A percentile compares a stretch with the other conserved stretches of the same genome.
phyloP scores from a whole-genome alignment of 129 eudicot genomes.

The Tagetes erecta region DNA sequence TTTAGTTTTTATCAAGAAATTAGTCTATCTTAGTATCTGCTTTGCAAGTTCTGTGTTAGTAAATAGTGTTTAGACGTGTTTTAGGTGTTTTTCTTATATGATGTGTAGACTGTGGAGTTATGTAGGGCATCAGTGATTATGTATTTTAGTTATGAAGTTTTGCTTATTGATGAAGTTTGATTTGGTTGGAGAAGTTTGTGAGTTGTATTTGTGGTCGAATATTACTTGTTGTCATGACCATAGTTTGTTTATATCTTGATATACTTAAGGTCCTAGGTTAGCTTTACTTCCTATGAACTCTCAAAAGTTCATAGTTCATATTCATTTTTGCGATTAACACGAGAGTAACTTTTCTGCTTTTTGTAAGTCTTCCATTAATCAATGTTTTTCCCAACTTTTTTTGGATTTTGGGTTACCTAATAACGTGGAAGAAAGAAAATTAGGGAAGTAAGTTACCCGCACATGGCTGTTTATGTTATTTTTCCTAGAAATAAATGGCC shows the following conservation, averaged over 20 bases:
- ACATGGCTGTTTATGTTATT: too few relatives aligned
- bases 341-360: too few relatives aligned
- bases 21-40: background rate
- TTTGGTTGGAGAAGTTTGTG: constrained; percentile 7
- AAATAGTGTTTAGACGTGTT: background rate
- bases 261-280: background rate
- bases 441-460: too few relatives aligned
- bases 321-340: background rate
- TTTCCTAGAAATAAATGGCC: too few relatives aligned
- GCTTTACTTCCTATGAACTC: background rate
- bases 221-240: background rate
- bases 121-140: too few relatives aligned
- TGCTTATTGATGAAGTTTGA: background rate
- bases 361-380: too few relatives aligned
- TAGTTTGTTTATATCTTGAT: background rate
- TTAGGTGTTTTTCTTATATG: background rate
- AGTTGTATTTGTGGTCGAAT: background rate
- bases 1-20: background rate
- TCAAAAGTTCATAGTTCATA: background rate
- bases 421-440: too few relatives aligned
- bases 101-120: background rate
- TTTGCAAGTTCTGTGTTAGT: background rate
- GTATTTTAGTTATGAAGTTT: background rate
- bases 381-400: too few relatives aligned
- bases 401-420: too few relatives aligned